These are phyloP conservation scores for Rhipidocladum racemiflorum DNA, from an alignment of 176 grass and related monocot species.

Conservation along the genomic window DNA sequence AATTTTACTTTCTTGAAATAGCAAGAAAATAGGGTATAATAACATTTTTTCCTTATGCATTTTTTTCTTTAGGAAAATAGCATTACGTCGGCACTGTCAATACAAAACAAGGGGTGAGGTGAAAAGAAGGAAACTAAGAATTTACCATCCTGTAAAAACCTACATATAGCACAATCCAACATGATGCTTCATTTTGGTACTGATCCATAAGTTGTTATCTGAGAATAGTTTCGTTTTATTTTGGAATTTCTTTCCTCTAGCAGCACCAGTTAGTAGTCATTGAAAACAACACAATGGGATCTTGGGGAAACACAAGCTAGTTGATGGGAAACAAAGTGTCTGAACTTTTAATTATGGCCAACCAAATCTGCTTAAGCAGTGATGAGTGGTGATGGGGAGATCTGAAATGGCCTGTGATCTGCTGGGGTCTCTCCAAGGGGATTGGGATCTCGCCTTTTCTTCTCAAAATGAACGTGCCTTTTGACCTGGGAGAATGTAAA, in stretches of 20 bases:
- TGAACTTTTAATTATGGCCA: neutral
- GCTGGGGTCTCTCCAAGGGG: neutral
- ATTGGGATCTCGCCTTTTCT: too few species aligned
- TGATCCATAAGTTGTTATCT: neutral
- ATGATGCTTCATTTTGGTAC: neutral
- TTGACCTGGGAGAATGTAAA: too few species aligned
- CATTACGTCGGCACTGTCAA: neutral
- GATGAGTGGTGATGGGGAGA: constrained; percentile 18
- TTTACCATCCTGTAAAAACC: neutral
- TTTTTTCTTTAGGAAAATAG: neutral
- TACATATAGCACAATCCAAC: neutral
- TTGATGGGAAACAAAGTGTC: constrained; percentile 14
- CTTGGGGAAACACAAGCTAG: neutral
- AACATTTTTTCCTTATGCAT: neutral
- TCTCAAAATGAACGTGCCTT: too few species aligned
- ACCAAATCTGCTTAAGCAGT: neutral
- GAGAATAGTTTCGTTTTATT: neutral
- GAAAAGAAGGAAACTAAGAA: neutral
- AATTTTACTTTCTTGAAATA: too few species aligned
- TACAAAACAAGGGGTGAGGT: neutral
- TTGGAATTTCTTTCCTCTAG: neutral
- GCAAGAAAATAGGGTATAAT: too few species aligned
- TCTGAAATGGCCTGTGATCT: constrained; percentile 31
- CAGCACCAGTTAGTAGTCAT: neutral
- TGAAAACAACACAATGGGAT: neutral